phyloP scores from a whole-genome alignment of 2,329 filamentous ascomycete genomes.

The Talaromyces piceae region DNA sequence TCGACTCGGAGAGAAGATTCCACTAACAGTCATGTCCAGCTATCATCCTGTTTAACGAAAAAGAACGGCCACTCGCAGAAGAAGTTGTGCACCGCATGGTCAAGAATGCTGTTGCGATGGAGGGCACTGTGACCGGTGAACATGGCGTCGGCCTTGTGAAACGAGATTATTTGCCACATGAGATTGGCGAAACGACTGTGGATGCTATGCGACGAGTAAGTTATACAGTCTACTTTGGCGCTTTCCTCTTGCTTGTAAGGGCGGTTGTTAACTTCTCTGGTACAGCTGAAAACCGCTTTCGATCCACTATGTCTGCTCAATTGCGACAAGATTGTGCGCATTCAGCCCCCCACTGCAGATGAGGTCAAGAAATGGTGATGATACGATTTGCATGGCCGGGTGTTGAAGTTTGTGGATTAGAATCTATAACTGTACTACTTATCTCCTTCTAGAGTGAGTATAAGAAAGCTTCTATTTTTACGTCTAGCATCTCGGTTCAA shows the following conservation, averaged over 20 bases:
- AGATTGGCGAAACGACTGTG: constrained; percentile 54
- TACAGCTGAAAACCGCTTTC: constrained; percentile 55
- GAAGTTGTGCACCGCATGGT: constrained; percentile 62
- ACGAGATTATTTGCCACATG: constrained; percentile 56
- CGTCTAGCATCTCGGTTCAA: background rate
- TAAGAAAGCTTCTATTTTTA: background rate
- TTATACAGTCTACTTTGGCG: too few relatives aligned
- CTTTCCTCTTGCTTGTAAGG: constrained; percentile 3
- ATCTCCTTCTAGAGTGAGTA: too few relatives aligned
- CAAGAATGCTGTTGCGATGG: constrained; percentile 60
- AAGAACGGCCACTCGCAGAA: constrained; percentile 49
- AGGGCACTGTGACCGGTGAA: constrained; percentile 65
- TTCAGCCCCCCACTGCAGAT: constrained; percentile 25
- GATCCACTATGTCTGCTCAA: constrained; percentile 60
- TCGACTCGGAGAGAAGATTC: constrained; percentile 1
- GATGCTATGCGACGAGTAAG: constrained; percentile 58
- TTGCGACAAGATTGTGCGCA: constrained; percentile 58
- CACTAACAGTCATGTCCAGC: constrained; percentile 30
- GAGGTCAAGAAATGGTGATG: constrained; percentile 11
- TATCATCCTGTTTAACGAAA: constrained; percentile 55
- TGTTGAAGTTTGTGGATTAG: too few relatives aligned
- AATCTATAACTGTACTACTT: too few relatives aligned
- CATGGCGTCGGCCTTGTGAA: constrained; percentile 66
- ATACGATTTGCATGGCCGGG: background rate
- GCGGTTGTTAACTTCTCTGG: background rate